A percentile compares a stretch with the other conserved stretches of the same genome.
phyloP scores from a whole-genome alignment of 2,329 filamentous ascomycete species.

The Pseudocercospora pini-densiflorae region DNA sequence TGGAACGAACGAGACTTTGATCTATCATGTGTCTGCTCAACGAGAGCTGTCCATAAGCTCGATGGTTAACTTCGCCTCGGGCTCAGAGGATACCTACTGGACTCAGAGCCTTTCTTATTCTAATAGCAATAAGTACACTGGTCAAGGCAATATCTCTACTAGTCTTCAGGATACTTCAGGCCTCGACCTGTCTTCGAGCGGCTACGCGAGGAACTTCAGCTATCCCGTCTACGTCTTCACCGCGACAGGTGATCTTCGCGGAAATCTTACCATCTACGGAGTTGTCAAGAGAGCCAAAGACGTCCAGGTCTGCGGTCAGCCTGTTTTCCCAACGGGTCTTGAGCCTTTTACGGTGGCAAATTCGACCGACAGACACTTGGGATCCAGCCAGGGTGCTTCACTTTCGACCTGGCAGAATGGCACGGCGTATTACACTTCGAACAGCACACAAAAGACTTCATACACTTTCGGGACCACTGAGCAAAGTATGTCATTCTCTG shows the following conservation, averaged over 20 bases:
- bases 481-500: conserved; percentile 62
- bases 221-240: conserved; percentile 67
- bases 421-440: conserved; percentile 59
- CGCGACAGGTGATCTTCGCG: conserved; percentile 49
- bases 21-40: conserved; percentile 61
- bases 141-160: conserved; percentile 59
- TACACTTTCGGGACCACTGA: conserved; percentile 60
- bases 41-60: conserved; percentile 62
- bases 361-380: background rate
- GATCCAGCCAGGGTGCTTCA: conserved; percentile 44
- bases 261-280: conserved; percentile 52
- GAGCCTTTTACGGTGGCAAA: conserved; percentile 55
- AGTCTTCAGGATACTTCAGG: conserved; percentile 59
- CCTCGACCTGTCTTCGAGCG: conserved; percentile 45
- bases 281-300: conserved; percentile 56
- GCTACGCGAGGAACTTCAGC: conserved; percentile 52
- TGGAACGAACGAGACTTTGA: conserved; percentile 60
- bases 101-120: conserved; percentile 61
- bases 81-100: conserved; percentile 56
- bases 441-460: conserved; percentile 52
- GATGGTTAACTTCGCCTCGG: conserved; percentile 55
- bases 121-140: conserved; percentile 60
- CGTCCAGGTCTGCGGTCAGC: conserved; percentile 50
- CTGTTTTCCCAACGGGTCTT: conserved; percentile 64
- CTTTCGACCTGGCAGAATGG: conserved; percentile 62